Percentiles rank a stretch among this genome's conserved stretches.
Evolutionary conservation across 2,329 filamentous ascomycete genomes (phyloP).

Genomic region (Diplocarpon rosae): DNA sequence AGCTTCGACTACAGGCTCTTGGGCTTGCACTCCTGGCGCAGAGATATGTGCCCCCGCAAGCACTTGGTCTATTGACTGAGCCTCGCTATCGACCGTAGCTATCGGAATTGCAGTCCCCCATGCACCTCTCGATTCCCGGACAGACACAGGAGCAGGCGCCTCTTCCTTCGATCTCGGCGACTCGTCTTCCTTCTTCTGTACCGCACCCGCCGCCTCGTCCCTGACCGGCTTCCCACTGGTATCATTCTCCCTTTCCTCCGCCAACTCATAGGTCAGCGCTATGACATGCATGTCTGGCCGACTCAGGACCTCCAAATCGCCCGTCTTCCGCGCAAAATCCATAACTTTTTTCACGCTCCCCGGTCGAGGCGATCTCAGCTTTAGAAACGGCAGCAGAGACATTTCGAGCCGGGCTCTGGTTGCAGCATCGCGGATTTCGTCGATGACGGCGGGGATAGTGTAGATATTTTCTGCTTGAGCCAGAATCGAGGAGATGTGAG

Average conservation of each 20-base stretch:
- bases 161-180: slow-evolving; percentile 3
- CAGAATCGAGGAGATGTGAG: slow-evolving; percentile 71
- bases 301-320: slow-evolving; percentile 80
- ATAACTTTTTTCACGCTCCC: slow-evolving; percentile 70
- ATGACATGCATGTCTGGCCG: slow-evolving; percentile 81
- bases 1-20: not conserved
- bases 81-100: not conserved
- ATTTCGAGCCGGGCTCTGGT: slow-evolving; percentile 76
- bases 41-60: slow-evolving; percentile 8
- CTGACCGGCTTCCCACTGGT: slow-evolving; percentile 53
- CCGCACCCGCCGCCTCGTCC: not conserved
- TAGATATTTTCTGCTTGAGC: slow-evolving; percentile 65
- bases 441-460: slow-evolving; percentile 75
- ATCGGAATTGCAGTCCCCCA: slow-evolving; percentile 20
- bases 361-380: slow-evolving; percentile 59
- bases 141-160: slow-evolving; percentile 1
- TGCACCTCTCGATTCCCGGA: slow-evolving; percentile 18
- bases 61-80: slow-evolving; percentile 2
- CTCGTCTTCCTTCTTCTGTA: slow-evolving; percentile 1
- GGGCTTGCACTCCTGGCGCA: not conserved
- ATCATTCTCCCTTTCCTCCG: slow-evolving; percentile 75
- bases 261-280: slow-evolving; percentile 87
- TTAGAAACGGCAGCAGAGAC: slow-evolving; percentile 75
- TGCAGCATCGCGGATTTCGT: slow-evolving; percentile 76
- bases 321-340: slow-evolving; percentile 80